Conservation (phyloP, 2,329 filamentous ascomycete species). For the Clonostachys chloroleuca region DNA sequence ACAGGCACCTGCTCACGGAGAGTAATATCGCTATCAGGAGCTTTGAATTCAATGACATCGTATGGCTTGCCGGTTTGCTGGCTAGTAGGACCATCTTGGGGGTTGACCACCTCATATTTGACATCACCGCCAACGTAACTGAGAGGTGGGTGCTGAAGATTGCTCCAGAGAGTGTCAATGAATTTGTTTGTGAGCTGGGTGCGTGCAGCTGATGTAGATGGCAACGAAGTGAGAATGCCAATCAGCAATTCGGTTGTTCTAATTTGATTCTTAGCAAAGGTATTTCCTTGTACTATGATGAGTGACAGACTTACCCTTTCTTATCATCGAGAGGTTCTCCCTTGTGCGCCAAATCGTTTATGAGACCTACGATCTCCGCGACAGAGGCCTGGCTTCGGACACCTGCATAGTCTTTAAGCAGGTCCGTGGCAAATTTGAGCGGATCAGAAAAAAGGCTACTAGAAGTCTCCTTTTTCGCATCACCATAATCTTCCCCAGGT, state of each 20-base stretch:
- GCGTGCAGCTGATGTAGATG: constrained; percentile 22
- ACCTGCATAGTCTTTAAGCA: constrained; percentile 22
- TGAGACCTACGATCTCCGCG: constrained; percentile 19
- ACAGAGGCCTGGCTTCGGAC: constrained; percentile 17
- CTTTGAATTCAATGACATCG: constrained; percentile 32
- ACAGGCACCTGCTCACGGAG: constrained; percentile 27
- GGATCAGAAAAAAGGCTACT: constrained; percentile 23
- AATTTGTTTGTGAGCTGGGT: constrained; percentile 40
- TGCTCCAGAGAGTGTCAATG: constrained; percentile 48
- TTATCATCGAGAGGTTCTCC: constrained; percentile 56
- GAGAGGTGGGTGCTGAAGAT: constrained; percentile 48
- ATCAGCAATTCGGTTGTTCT: constrained; percentile 30
- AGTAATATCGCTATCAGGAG: constrained; percentile 25
- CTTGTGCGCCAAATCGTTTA: constrained; percentile 24
- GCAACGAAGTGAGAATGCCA: constrained; percentile 29
- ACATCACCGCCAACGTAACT: constrained; percentile 34
- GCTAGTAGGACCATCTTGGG: constrained; percentile 19
- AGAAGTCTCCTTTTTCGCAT: constrained; percentile 11
- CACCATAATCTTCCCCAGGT: constrained; percentile 27
- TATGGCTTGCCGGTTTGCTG: constrained; percentile 20
- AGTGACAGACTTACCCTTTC: constrained; percentile 23
- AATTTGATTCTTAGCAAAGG: too few species aligned
- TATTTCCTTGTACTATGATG: background rate
- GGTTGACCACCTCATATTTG: constrained; percentile 26
- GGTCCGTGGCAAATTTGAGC: constrained; percentile 20